A percentile compares a stretch with the other conserved stretches of the same genome.
These are phyloP conservation scores for Lichtheimia hyalospora DNA, from an alignment of 371 early-diverging fungal species.

Conservation along the genomic window DNA sequence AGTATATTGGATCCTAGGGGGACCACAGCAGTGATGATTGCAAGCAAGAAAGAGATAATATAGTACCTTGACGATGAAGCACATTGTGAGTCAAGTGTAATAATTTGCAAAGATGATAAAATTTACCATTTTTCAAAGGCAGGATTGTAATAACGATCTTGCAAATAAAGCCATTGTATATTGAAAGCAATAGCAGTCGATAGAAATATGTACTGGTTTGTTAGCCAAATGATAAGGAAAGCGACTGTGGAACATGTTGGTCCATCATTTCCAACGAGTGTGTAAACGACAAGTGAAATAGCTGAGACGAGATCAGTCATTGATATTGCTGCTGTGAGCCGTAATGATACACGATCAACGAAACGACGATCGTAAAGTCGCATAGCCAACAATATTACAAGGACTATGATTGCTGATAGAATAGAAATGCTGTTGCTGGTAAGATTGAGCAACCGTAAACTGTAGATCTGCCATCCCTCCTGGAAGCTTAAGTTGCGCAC, in stretches of 20 bases:
- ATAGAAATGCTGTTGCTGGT: slow-evolving; percentile 15
- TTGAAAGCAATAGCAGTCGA: slow-evolving; percentile 30
- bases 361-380: slow-evolving; percentile 20
- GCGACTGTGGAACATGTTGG: slow-evolving; percentile 11
- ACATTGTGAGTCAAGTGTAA: not conserved
- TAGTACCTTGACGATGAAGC: slow-evolving; percentile 22
- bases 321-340: slow-evolving; percentile 21
- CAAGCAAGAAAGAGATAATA: slow-evolving; percentile 13
- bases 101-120: not conserved
- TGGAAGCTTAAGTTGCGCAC: not conserved
- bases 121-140: slow-evolving; percentile 25
- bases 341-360: slow-evolving; percentile 25
- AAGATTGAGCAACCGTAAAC: slow-evolving; percentile 16
- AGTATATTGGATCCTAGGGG: slow-evolving; percentile 12
- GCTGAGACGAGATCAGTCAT: slow-evolving; percentile 20
- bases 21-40: slow-evolving; percentile 12
- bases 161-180: slow-evolving; percentile 24
- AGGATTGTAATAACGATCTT: slow-evolving; percentile 19
- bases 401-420: slow-evolving; percentile 15
- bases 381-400: slow-evolving; percentile 18
- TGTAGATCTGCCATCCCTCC: slow-evolving; percentile 13
- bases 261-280: not conserved
- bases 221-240: slow-evolving; percentile 23
- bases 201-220: slow-evolving; percentile 21
- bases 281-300: slow-evolving; percentile 13